Conservation (phyloP, 352 stramenopile genomes). For the Globisporangium orthogonon region DNA sequence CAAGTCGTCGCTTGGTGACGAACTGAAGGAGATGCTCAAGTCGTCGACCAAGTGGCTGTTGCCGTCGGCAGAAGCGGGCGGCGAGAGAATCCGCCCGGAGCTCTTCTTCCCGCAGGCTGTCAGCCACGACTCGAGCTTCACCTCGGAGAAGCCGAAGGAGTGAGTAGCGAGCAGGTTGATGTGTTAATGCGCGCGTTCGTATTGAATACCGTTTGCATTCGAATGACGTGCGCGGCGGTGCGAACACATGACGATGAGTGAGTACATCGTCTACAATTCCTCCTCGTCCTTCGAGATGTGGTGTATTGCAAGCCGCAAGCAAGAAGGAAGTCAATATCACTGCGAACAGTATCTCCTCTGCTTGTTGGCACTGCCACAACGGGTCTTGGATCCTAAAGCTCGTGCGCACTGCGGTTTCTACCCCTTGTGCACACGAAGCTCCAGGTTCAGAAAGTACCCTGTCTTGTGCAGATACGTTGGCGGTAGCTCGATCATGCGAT, state of each 20-base stretch:
- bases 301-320: not conserved
- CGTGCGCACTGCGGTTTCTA: constrained; percentile 18
- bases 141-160: constrained; percentile 1
- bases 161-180: not conserved
- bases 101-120: constrained; percentile 48
- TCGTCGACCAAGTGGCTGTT: constrained; percentile 66
- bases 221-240: not conserved
- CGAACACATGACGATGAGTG: not conserved
- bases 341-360: too few relatives aligned
- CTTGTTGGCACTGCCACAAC: too few relatives aligned
- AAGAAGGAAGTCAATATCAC: too few relatives aligned
- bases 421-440: constrained; percentile 60
- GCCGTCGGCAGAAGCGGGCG: constrained; percentile 9
- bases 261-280: not conserved
- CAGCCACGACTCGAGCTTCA: constrained; percentile 24
- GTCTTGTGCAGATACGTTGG: constrained; percentile 79
- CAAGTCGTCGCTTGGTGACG: constrained; percentile 55
- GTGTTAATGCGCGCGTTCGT: too few relatives aligned
- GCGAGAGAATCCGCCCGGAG: constrained; percentile 33
- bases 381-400: too few relatives aligned
- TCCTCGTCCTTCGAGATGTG: too few relatives aligned
- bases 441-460: constrained; percentile 62
- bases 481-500: constrained; percentile 59
- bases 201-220: not conserved
- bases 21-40: constrained; percentile 53